Base-by-base conservation (phyloP, 1,284 basidiomycete species). In the Ceratobasidium sp. region DNA sequence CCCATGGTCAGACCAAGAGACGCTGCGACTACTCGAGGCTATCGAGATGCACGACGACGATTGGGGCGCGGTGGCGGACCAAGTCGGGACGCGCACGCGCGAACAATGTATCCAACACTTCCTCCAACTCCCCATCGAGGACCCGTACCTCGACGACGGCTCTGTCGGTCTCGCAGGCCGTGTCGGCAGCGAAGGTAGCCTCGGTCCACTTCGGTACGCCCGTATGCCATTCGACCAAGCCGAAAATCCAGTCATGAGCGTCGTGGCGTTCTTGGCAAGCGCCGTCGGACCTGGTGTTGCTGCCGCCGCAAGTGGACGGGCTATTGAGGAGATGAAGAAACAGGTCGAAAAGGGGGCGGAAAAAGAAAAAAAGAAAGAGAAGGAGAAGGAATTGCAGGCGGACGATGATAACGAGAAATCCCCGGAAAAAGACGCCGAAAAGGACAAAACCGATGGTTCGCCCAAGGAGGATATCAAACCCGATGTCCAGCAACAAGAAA, bases 11-110 rank as follows among this genome's bases (percentile, higher is more conserved):
- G 97, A 98, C 84, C 94, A 97, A 84, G 98, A 99, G 86, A 90
- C 94, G 23, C 86, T 99, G 15, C 86, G 95, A 1, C 88, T 99
- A 18, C 89, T 99, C 23, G 97, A 99, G 86, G 98, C 94, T 20
- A 91, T 99, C 70, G 97, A 99, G 86, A 97, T 99, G 95, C 97
- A 93, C 85, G 96, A 98, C 81, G 97, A 99, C 84, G 97, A 99
- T 84, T 99, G 97, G 97, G 92, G 92, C 40, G 90, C 92, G 51
- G 93, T 99, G 78, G 93, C 96, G 80, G 93, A 96, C 81, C 97
- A 99, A 84, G 96, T 99, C 64, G 95, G 93, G 15, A 96, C 96
- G 28, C 90, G 97, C 64, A 93, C 93, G 20, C 93, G 96, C 53
- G 97, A 99, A 84, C 95, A 98, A 86, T 99, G 97, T 84, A 95